Evolutionary conservation across 148 eudicot genomes (phyloP).

Genomic region (Cornus suecica): DNA sequence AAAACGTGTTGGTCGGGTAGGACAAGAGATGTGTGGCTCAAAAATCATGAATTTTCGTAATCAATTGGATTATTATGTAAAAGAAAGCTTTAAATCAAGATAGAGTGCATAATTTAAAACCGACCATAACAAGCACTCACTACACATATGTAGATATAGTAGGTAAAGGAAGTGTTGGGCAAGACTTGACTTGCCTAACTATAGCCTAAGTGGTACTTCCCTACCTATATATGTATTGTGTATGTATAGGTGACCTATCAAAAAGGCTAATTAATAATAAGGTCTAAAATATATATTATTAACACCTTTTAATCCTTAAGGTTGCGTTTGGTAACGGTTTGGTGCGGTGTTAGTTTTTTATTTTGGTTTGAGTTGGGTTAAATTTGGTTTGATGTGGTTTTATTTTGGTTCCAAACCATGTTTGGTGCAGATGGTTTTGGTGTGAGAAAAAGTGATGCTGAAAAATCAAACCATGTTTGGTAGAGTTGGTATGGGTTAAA

Average conservation of each 20-base stretch:
- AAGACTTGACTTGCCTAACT: conserved; percentile 12
- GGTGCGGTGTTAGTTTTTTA: too few species aligned
- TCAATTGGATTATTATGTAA: not conserved
- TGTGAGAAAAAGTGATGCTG: too few species aligned
- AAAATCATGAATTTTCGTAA: not conserved
- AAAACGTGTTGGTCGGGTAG: not conserved
- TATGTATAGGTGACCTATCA: not conserved
- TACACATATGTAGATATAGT: not conserved
- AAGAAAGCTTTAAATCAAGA: not conserved
- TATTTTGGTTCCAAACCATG: too few species aligned
- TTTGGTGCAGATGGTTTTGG: too few species aligned
- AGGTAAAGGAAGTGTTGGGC: not conserved
- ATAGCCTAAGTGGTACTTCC: not conserved
- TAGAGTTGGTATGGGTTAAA: too few species aligned
- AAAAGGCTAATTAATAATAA: not conserved
- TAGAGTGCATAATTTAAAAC: not conserved
- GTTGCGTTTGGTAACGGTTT: too few species aligned
- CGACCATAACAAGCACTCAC: not conserved
- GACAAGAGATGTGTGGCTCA: not conserved
- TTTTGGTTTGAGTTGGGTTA: too few species aligned
- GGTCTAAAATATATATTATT: not conserved
- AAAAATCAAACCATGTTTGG: too few species aligned
- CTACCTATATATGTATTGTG: too few species aligned
- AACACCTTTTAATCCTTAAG: not conserved
- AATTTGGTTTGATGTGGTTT: too few species aligned